These are phyloP conservation scores for Fusarium xyrophilum DNA, from an alignment of 2,329 filamentous ascomycete species.

Conservation along the genomic window DNA sequence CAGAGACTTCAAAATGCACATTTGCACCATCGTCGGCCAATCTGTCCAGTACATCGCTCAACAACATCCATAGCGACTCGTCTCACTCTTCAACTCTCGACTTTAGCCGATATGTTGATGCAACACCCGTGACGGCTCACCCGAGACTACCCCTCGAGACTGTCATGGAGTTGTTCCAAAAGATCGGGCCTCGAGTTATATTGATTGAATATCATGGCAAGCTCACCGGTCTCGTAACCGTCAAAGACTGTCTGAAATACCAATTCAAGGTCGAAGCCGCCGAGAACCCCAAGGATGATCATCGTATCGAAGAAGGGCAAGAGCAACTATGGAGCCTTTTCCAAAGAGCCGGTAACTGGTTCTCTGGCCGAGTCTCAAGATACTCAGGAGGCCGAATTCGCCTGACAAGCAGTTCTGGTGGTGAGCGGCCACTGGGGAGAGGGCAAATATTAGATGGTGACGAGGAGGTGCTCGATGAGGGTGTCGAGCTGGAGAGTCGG, in stretches of 20 bases:
- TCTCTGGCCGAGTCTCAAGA: conserved; percentile 61
- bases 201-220: conserved; percentile 88
- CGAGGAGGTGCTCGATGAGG: conserved; percentile 51
- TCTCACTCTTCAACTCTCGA: conserved; percentile 66
- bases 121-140: conserved; percentile 88
- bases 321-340: conserved; percentile 71
- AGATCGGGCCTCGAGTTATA: conserved; percentile 93
- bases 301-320: conserved; percentile 62
- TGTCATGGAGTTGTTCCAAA: conserved; percentile 98
- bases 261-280: conserved; percentile 95
- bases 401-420: conserved; percentile 52
- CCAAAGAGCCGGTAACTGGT: conserved; percentile 61
- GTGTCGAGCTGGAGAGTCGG: conserved; percentile 53
- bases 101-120: conserved; percentile 86
- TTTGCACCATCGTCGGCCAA: conserved; percentile 64
- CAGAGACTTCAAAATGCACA: conserved; percentile 72
- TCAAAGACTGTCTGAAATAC: conserved; percentile 96
- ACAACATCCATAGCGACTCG: conserved; percentile 23
- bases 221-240: conserved; percentile 85
- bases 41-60: conserved; percentile 46
- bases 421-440: conserved; percentile 53
- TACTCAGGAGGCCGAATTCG: conserved; percentile 65
- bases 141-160: conserved; percentile 92
- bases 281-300: conserved; percentile 72
- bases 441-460: conserved; percentile 52